Conservation (phyloP, 164 flowering plant genomes). For the Chimonanthus praecox region DNA sequence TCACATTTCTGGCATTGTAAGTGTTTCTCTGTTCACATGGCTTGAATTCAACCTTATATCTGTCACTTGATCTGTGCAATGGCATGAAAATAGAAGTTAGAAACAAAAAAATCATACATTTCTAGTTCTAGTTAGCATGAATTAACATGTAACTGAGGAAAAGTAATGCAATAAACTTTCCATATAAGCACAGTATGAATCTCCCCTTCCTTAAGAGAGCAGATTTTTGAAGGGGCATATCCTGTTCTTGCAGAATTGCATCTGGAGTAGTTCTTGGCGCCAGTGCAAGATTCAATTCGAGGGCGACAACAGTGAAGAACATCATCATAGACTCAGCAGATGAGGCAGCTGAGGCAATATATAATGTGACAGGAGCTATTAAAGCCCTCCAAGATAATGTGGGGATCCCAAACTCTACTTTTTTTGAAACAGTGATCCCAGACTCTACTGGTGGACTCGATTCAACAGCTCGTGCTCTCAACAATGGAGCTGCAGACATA, state of each 20-base stretch:
- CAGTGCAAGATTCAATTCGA: slow-evolving; percentile 52
- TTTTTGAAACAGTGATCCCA: not conserved
- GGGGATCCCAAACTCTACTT: slow-evolving; percentile 24
- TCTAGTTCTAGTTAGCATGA: no score
- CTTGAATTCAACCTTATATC: not conserved
- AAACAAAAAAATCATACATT: no score
- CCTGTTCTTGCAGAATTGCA: slow-evolving; percentile 36
- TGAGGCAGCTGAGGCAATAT: slow-evolving; percentile 57
- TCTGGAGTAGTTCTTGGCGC: slow-evolving; percentile 72
- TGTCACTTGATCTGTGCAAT: no score
- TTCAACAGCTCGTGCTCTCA: slow-evolving; percentile 47
- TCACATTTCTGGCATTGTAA: slow-evolving; percentile 71
- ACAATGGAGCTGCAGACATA: slow-evolving; percentile 49
- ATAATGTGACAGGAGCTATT: slow-evolving; percentile 69
- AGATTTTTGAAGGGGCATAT: no score
- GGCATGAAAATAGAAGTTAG: no score
- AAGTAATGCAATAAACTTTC: no score
- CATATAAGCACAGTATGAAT: no score
- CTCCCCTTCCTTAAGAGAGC: no score
- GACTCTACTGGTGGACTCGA: slow-evolving; percentile 37
- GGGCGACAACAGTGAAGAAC: slow-evolving; percentile 48
- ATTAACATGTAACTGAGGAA: no score
- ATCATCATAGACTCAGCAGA: slow-evolving; percentile 64
- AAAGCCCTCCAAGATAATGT: slow-evolving; percentile 35
- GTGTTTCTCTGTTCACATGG: slow-evolving; percentile 10